Conservation (phyloP, 2,329 filamentous ascomycete species). For the Ascosphaera pollenicola region DNA sequence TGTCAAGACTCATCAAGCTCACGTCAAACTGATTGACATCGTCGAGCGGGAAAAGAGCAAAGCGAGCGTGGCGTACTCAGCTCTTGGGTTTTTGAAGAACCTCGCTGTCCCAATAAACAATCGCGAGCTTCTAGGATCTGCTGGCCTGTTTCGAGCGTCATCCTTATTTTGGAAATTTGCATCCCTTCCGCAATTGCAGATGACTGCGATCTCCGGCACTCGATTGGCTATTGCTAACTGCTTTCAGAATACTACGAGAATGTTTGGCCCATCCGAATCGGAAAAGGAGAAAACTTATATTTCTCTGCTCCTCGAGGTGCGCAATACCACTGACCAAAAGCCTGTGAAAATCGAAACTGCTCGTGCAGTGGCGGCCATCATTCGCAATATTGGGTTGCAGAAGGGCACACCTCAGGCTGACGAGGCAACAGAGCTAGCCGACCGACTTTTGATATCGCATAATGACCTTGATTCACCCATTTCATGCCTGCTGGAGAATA, state of each 20-base stretch:
- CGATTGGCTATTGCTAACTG: constrained; percentile 18
- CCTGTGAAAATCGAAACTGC: constrained; percentile 26
- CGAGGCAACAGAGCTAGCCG: constrained; percentile 10
- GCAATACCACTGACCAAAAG: constrained; percentile 19
- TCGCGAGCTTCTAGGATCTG: constrained; percentile 15
- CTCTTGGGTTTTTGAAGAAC: constrained; percentile 26
- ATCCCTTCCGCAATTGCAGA: constrained; percentile 22
- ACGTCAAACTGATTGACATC: constrained; percentile 18
- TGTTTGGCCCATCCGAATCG: constrained; percentile 14
- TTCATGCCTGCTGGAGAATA: constrained; percentile 22
- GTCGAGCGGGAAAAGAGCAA: constrained; percentile 16
- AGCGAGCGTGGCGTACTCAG: constrained; percentile 21
- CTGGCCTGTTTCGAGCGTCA: constrained; percentile 17
- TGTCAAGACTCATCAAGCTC: constrained; percentile 17
- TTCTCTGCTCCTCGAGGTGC: constrained; percentile 19
- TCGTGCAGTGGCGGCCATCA: constrained; percentile 23
- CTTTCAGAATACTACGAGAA: constrained; percentile 15
- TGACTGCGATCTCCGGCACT: constrained; percentile 19
- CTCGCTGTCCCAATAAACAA: constrained; percentile 23
- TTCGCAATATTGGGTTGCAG: constrained; percentile 12
- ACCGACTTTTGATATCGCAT: constrained; percentile 14
- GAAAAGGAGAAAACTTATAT: constrained; percentile 16
- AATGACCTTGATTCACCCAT: constrained; percentile 17
- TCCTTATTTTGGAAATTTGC: constrained; percentile 20
- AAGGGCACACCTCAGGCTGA: not conserved